A percentile compares a stretch with the other conserved stretches of the same genome.
Evolutionary conservation across 495 filamentous ascomycete genomes (phyloP).

Genomic region (Aspergillus baeticus): DNA sequence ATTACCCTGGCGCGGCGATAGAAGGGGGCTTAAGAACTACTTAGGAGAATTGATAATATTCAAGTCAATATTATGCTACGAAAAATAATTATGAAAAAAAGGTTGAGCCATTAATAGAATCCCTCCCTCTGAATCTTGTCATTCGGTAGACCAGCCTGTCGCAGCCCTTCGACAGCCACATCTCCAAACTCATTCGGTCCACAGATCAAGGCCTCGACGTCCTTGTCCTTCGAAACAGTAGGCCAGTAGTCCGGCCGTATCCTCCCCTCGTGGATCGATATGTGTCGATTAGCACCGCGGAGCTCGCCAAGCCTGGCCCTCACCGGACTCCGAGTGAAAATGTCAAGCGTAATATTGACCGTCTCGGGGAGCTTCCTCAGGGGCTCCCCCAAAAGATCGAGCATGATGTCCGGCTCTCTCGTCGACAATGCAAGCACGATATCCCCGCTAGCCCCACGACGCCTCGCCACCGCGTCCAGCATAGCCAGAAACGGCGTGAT

Average conservation of each 20-base stretch:
- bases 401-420: not conserved
- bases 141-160: not conserved
- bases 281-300: not conserved
- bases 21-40: too few relatives aligned
- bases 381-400: not conserved
- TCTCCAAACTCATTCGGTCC: not conserved
- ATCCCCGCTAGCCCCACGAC: not conserved
- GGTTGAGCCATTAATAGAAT: not conserved
- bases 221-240: not conserved
- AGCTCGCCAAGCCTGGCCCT: too few relatives aligned
- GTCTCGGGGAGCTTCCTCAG: not conserved
- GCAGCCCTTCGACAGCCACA: not conserved
- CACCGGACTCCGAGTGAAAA: not conserved
- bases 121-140: not conserved
- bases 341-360: not conserved
- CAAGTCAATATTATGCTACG: too few relatives aligned
- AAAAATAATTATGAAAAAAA: too few relatives aligned
- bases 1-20: too few relatives aligned
- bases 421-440: not conserved
- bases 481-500: not conserved
- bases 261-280: not conserved
- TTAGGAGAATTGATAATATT: too few relatives aligned
- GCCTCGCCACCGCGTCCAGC: not conserved
- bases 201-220: not conserved
- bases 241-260: not conserved